A percentile compares a stretch with the other conserved stretches of the same genome.
Conservation (phyloP, 2,329 filamentous ascomycete genomes). For the Colletotrichum chrysophilum region DNA sequence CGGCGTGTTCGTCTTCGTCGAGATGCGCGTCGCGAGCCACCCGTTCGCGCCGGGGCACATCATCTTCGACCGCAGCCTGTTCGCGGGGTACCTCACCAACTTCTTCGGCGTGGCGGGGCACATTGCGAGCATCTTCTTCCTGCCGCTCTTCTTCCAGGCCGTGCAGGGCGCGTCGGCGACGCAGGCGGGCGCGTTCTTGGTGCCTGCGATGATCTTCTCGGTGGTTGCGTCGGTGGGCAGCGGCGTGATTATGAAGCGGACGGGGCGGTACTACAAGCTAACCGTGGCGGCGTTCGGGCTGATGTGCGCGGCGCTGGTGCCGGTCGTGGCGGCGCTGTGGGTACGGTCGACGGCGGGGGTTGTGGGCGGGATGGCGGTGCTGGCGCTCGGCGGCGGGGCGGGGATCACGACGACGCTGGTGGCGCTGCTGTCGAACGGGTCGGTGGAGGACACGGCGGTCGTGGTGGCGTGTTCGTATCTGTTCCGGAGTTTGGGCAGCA, state of each 20-base stretch:
- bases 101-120: slow-evolving; percentile 71
- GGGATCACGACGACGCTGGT: slow-evolving; percentile 77
- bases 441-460: slow-evolving; percentile 72
- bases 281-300: slow-evolving; percentile 62
- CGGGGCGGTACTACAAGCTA: slow-evolving; percentile 74
- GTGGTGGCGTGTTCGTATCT: slow-evolving; percentile 82
- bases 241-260: slow-evolving; percentile 72
- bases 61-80: slow-evolving; percentile 69
- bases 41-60: slow-evolving; percentile 79
- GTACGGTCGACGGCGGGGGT: slow-evolving; percentile 55
- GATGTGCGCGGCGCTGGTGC: slow-evolving; percentile 57
- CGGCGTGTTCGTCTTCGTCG: slow-evolving; percentile 70
- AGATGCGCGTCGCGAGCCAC: slow-evolving; percentile 69
- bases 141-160: slow-evolving; percentile 81
- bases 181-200: slow-evolving; percentile 65
- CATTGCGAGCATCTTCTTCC: slow-evolving; percentile 68
- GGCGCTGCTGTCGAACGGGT: slow-evolving; percentile 72
- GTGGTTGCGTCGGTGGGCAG: slow-evolving; percentile 69
- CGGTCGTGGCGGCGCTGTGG: slow-evolving; percentile 60
- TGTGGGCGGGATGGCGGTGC: slow-evolving; percentile 60
- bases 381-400: slow-evolving; percentile 45
- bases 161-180: slow-evolving; percentile 69
- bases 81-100: slow-evolving; percentile 73
- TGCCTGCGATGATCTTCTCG: slow-evolving; percentile 68
- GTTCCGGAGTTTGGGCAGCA: slow-evolving; percentile 80